Percentiles rank a stretch among this genome's conserved stretches.
These are phyloP conservation scores for Macrophomina tecta DNA, from an alignment of 2,329 filamentous ascomycete genomes.

Conservation along the genomic window DNA sequence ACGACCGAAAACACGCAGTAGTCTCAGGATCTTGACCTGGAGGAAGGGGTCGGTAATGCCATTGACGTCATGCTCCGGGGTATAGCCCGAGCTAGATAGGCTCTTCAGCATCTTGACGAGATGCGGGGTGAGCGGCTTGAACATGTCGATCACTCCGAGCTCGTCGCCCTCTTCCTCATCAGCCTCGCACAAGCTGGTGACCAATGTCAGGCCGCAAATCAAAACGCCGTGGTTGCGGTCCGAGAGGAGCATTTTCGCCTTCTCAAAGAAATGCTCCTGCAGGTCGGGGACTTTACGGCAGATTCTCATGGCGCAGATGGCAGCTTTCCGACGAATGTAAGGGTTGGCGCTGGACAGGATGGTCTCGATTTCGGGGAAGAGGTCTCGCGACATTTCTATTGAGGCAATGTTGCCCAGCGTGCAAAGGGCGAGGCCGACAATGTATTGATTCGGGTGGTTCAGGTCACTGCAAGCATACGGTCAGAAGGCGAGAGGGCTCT, in stretches of 20 bases:
- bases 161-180: conserved; percentile 93
- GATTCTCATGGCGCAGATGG: conserved; percentile 98
- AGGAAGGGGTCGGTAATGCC: conserved; percentile 98
- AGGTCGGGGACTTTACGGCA: conserved; percentile 97
- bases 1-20: conserved; percentile 84
- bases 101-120: conserved; percentile 91
- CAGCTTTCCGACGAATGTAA: conserved; percentile 97
- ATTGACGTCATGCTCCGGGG: conserved; percentile 96
- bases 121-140: conserved; percentile 81
- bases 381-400: conserved; percentile 95
- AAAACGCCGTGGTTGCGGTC: conserved; percentile 97
- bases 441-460: conserved; percentile 97
- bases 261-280: conserved; percentile 96
- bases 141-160: conserved; percentile 87
- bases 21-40: conserved; percentile 91
- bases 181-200: conserved; percentile 90
- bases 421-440: conserved; percentile 93
- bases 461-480: conserved; percentile 71
- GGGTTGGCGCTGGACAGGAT: conserved; percentile 92
- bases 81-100: conserved; percentile 92
- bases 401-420: conserved; percentile 98
- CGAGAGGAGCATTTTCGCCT: conserved; percentile 83
- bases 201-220: conserved; percentile 87
- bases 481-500: conserved; percentile 28
- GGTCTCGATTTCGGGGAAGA: conserved; percentile 94